Base-by-base conservation (phyloP, 2,329 filamentous ascomycete species). In the Trichoderma sp. region DNA sequence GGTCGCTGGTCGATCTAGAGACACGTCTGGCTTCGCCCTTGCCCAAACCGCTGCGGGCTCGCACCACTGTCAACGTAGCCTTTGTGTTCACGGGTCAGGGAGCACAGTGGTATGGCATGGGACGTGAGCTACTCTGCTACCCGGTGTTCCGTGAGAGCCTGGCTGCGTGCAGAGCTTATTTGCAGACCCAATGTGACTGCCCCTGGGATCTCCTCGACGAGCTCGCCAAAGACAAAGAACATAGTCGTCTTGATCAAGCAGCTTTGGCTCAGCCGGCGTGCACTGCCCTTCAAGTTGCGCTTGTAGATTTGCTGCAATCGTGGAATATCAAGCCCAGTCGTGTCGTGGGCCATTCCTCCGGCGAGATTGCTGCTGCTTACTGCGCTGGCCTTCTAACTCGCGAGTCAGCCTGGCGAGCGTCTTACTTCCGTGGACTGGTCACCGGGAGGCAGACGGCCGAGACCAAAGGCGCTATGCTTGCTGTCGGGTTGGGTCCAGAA, bases 61-160 rank as follows among this genome's bases (percentile, higher is more conserved):
- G 39, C 28, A 32, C 34, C 28, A 61, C 7, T 26, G 43, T 58
- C 55, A 58, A 58, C 61, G 36, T 71, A n/a, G 62, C 32, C 23
- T 71, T 71, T 53, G 64, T 71, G 15, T 71, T 71, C 34, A 71
- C 70, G 6, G 70, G 70, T 15, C 72, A 75, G 50, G 74, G 74
- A 20, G 74, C 74, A 6, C 74, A 75, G 47, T 75, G 73, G 74
- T 59, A 66, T 36, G 69, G 64, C 36, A 75, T 75, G 74, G 74
- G 74, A 8, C 66, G 70, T 13, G 70, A 73, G 61, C 71, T 75
- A 26, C 62, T 34, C 8, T 34, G n/a, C 20, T 72, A 53, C 43
- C 57, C 59, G 8, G 28, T 61, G 20, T 74, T 68, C 55, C 63
- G 17, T 12, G n/a, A 32, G 20, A 47, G 53, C 30, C 43, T 71